These are phyloP conservation scores for Globisporangium ultimum DNA, from an alignment of 352 stramenopile species.

Conservation along the genomic window DNA sequence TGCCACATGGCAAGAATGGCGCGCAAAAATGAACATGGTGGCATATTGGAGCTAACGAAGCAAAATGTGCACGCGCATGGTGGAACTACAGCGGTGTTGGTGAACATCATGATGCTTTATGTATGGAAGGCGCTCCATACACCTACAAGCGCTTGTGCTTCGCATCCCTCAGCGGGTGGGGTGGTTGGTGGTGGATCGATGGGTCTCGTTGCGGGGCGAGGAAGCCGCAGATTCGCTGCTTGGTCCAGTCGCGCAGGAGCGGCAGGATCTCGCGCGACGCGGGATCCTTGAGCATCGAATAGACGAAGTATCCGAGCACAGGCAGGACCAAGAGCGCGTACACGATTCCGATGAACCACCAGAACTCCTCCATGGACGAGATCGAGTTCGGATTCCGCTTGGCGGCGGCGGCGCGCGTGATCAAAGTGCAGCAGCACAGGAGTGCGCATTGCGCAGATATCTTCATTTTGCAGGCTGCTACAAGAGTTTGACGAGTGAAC, in stretches of 20 bases:
- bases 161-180: background rate
- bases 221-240: conserved; percentile 24
- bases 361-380: conserved; percentile 41
- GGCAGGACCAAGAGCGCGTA: conserved; percentile 34
- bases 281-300: conserved; percentile 22
- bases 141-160: conserved; percentile 4
- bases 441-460: background rate
- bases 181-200: background rate
- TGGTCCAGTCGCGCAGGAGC: conserved; percentile 25
- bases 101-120: background rate
- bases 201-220: conserved; percentile 15
- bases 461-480: background rate
- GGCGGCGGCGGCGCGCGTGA: background rate
- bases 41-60: no score
- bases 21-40: no score
- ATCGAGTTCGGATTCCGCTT: conserved; percentile 20
- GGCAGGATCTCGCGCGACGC: conserved; percentile 21
- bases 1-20: background rate
- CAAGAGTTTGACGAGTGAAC: background rate
- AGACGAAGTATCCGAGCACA: conserved; percentile 32
- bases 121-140: background rate
- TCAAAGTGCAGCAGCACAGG: background rate
- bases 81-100: no score
- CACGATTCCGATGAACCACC: conserved; percentile 32
- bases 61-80: no score